Conservation (phyloP, 1,284 basidiomycete species). For the Boletellus sp. region DNA sequence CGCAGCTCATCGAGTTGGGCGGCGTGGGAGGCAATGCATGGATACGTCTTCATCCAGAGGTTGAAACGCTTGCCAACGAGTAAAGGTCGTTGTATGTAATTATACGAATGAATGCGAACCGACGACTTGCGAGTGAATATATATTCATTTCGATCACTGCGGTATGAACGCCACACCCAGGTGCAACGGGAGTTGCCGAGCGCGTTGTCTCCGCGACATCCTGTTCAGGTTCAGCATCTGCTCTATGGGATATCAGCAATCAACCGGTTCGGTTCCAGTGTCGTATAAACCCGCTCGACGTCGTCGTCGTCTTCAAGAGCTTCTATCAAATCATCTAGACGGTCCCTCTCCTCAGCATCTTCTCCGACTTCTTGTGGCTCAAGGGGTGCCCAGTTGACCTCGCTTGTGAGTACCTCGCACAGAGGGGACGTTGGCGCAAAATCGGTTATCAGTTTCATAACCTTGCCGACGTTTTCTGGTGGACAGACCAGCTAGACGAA, state of each 20-base stretch:
- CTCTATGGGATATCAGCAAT: constrained; percentile 23
- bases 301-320: constrained; percentile 62
- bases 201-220: too few species aligned
- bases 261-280: constrained; percentile 35
- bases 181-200: not conserved
- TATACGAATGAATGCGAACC: constrained; percentile 5
- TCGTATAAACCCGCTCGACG: constrained; percentile 62
- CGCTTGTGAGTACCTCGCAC: constrained; percentile 48
- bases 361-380: constrained; percentile 36
- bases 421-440: constrained; percentile 29
- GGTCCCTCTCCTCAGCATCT: constrained; percentile 38
- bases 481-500: constrained; percentile 52
- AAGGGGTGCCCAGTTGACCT: constrained; percentile 54
- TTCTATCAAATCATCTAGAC: constrained; percentile 48
- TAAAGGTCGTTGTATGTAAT: constrained; percentile 4
- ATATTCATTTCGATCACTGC: too few species aligned
- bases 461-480: constrained; percentile 42
- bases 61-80: constrained; percentile 12
- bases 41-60: constrained; percentile 36
- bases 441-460: constrained; percentile 43
- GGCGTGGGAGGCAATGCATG: constrained; percentile 34
- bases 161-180: too few species aligned
- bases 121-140: not conserved
- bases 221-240: not conserved
- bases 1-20: constrained; percentile 34